A percentile compares a stretch with the other conserved stretches of the same genome.
Conservation (phyloP, 768 basidiomycete species). For the Tricholoma saponaceum region DNA sequence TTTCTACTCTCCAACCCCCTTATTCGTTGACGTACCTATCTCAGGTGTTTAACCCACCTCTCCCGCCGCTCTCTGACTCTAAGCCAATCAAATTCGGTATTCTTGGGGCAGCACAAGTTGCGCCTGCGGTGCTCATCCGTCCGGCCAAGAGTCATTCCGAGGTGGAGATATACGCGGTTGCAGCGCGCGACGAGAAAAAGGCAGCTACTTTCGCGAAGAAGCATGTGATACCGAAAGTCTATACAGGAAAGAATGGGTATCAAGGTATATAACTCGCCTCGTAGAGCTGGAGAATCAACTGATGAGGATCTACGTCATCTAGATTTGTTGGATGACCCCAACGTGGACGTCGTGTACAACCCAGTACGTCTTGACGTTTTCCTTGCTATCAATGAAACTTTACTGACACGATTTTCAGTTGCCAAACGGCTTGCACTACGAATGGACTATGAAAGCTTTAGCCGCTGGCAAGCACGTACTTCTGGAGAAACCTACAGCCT, state of each 20-base stretch:
- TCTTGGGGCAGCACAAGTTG: constrained; percentile 20
- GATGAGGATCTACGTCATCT: constrained; percentile 14
- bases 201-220: constrained; percentile 50
- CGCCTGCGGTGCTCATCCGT: constrained; percentile 23
- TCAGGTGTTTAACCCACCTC: neutral
- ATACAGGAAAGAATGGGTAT: constrained; percentile 40
- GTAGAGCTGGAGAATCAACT: neutral
- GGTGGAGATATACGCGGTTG: constrained; percentile 50
- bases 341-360: constrained; percentile 34
- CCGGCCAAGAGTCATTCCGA: constrained; percentile 53
- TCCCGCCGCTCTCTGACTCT: too few species aligned
- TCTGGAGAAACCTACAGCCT: constrained; percentile 55
- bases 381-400: constrained; percentile 15
- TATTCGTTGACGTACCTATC: neutral
- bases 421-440: constrained; percentile 56
- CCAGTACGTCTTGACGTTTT: constrained; percentile 27
- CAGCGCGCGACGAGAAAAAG: constrained; percentile 41
- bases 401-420: constrained; percentile 28
- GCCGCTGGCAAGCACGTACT: constrained; percentile 61
- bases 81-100: constrained; percentile 24
- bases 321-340: constrained; percentile 38
- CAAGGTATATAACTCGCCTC: constrained; percentile 32
- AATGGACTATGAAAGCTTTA: constrained; percentile 65
- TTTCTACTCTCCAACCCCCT: too few species aligned
- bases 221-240: constrained; percentile 38